Percentiles rank a stretch among this genome's conserved stretches.
Evolutionary conservation across 2,329 filamentous ascomycete species (phyloP).

Genomic region (Hyphodiscus sp.): DNA sequence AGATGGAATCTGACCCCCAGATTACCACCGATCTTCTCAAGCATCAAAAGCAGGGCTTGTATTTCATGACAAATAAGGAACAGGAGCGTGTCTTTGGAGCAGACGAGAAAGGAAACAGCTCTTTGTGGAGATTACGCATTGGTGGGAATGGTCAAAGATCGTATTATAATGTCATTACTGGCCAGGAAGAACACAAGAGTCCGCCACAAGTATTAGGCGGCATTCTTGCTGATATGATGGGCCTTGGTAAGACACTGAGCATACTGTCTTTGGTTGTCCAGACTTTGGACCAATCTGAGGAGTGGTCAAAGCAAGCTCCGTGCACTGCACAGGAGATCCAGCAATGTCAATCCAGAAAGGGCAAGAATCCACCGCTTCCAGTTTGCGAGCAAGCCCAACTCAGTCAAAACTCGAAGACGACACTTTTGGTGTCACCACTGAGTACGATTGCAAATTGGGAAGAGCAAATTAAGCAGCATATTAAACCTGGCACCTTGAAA

Average conservation of each 20-base stretch:
- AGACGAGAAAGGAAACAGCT: slow-evolving; percentile 56
- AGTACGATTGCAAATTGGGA: slow-evolving; percentile 95
- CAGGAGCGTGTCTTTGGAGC: slow-evolving; percentile 52
- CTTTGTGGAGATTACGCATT: slow-evolving; percentile 67
- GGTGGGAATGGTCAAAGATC: slow-evolving; percentile 49
- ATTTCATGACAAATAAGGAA: slow-evolving; percentile 80
- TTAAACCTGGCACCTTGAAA: slow-evolving; percentile 55
- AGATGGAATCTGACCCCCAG: slow-evolving; percentile 56
- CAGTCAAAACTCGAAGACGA: slow-evolving; percentile 67
- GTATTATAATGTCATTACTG: slow-evolving; percentile 84
- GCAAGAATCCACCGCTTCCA: slow-evolving; percentile 22
- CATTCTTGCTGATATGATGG: slow-evolving; percentile 82
- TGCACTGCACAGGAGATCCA: slow-evolving; percentile 24
- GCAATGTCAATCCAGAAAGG: slow-evolving; percentile 24
- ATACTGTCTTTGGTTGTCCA: slow-evolving; percentile 71
- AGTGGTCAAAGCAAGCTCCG: slow-evolving; percentile 53
- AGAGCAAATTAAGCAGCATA: slow-evolving; percentile 79
- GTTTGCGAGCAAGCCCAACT: slow-evolving; percentile 35
- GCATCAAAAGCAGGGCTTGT: slow-evolving; percentile 86
- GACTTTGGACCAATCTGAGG: slow-evolving; percentile 53
- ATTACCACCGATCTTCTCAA: slow-evolving; percentile 65
- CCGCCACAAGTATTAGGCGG: slow-evolving; percentile 66
- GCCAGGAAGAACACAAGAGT: slow-evolving; percentile 50
- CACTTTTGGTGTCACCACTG: slow-evolving; percentile 80
- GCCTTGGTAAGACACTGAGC: slow-evolving; percentile 79